Evolutionary conservation across 495 filamentous ascomycete genomes (phyloP).

Genomic region (Cudoniella acicularis): DNA sequence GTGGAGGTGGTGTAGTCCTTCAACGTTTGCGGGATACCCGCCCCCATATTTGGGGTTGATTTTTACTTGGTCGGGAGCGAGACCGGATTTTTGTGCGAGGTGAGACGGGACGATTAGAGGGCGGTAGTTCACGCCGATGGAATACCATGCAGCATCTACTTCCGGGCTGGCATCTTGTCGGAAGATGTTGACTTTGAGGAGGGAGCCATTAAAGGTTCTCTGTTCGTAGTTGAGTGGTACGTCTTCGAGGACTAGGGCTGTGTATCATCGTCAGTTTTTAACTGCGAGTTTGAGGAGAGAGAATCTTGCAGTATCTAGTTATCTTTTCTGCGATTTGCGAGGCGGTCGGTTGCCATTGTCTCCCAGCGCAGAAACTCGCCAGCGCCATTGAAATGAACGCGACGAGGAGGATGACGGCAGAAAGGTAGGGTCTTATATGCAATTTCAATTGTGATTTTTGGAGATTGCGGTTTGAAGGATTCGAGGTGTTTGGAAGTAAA

Average conservation of each 20-base stretch:
- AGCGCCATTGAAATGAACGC: background rate
- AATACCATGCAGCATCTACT: slow-evolving; percentile 54
- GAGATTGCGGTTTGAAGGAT: background rate
- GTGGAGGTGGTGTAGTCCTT: slow-evolving; percentile 55
- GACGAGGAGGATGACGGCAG: background rate
- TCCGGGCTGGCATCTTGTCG: slow-evolving; percentile 44
- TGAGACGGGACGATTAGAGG: slow-evolving; percentile 27
- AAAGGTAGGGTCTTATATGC: background rate
- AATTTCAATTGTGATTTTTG: background rate
- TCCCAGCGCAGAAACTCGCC: background rate
- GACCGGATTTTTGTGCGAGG: slow-evolving; percentile 36
- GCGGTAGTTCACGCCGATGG: slow-evolving; percentile 42
- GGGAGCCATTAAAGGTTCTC: slow-evolving; percentile 45
- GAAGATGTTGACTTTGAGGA: slow-evolving; percentile 48
- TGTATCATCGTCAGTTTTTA: background rate
- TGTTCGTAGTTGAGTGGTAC: slow-evolving; percentile 7
- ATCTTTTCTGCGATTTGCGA: background rate
- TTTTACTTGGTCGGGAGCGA: slow-evolving; percentile 43
- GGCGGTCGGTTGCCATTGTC: background rate
- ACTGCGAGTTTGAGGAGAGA: background rate
- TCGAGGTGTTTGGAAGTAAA: background rate
- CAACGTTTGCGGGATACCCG: slow-evolving; percentile 48
- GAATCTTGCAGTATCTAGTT: background rate
- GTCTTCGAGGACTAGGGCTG: slow-evolving; percentile 10
- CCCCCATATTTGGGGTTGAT: slow-evolving; percentile 49